Conservation (phyloP, 345 rosid genomes). For the Lepidium didymum region DNA sequence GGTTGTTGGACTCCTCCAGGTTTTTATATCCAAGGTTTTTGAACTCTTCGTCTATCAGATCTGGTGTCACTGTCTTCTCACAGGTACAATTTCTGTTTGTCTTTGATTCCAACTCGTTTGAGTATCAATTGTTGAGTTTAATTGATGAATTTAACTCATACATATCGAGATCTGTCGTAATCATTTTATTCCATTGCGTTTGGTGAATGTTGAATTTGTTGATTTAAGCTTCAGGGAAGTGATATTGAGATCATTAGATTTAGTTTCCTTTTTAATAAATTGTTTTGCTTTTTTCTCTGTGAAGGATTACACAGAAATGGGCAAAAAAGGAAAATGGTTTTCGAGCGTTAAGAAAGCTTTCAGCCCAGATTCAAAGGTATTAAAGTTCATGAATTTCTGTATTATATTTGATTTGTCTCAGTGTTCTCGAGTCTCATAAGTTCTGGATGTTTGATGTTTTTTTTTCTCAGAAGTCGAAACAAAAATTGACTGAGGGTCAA, state of each 20-base stretch:
- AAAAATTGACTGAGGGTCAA: constrained; percentile 8
- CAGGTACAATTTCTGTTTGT: background rate
- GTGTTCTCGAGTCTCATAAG: background rate
- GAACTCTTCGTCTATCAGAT: constrained; percentile 9
- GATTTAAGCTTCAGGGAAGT: background rate
- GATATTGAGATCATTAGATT: background rate
- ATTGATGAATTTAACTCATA: constrained; percentile 4
- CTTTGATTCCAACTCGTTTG: background rate
- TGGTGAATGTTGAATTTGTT: constrained; percentile 1
- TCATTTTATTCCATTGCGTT: background rate
- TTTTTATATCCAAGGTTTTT: background rate
- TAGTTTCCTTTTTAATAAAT: background rate
- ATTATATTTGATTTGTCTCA: constrained; percentile 9
- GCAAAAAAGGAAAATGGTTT: constrained; percentile 91
- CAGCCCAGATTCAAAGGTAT: constrained; percentile 61
- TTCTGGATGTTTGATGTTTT: background rate
- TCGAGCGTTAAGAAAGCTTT: constrained; percentile 78
- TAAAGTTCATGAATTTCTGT: constrained; percentile 20
- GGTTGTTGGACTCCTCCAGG: background rate
- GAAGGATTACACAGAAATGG: constrained; percentile 48
- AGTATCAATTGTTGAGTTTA: background rate
- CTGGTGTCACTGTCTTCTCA: constrained; percentile 23
- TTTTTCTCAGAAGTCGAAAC: constrained; percentile 23
- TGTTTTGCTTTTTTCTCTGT: background rate
- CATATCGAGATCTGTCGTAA: constrained; percentile 13